Evolutionary conservation across 2,329 filamentous ascomycete species (phyloP), one percentile per base, ranked within the genome.

Genomic region (Nemania abortiva): DNA sequence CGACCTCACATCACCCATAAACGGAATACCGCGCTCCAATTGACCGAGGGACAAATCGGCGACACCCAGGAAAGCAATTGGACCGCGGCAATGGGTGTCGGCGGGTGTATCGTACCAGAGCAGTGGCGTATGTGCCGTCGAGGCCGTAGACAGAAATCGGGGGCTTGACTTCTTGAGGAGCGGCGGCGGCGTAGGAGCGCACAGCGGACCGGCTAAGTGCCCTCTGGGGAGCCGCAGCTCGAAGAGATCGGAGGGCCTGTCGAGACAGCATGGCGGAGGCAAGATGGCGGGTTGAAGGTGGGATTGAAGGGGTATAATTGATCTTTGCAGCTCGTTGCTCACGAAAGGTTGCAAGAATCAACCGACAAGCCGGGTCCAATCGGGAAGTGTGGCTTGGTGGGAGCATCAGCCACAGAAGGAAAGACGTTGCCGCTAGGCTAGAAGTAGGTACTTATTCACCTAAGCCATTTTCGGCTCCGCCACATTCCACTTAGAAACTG

Each of bases 71-170:
- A 24, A 24, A 11, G n/a, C 31, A 54, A 65, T 59, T 65, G 59
- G n/a, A 42, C 37, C 42, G 54, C 27, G 63, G 55, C 31, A 18
- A 49, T 20, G 65, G 65, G 66, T 37, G 69, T 82, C 54, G 49
- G 31, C 58, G 65, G 63, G 62, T 49, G 68, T 82, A 67, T 70
- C 93, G 83, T 95, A 99, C 96, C 91, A 99, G 89, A 86, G 96
- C 96, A 86, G 92, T 94, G 82, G 96, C 96, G 86, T 99, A 99
- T 82, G 95, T 98, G 84, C 96, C 96, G 84, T 98, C 96, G 81
- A 99, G 86, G 78, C 96, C 96, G 85, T 94, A 99, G 80, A 99
- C 89, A 78, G 95, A 89, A 81, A 98, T 87, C 76, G 96, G 96
- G 78, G 95, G 90, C 88, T 93, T 95, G 82, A 90, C 84, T 70